Evolutionary conservation across 164 flowering plant genomes (phyloP), one percentile per base, ranked within the genome.

Genomic region (Annona squamosa): DNA sequence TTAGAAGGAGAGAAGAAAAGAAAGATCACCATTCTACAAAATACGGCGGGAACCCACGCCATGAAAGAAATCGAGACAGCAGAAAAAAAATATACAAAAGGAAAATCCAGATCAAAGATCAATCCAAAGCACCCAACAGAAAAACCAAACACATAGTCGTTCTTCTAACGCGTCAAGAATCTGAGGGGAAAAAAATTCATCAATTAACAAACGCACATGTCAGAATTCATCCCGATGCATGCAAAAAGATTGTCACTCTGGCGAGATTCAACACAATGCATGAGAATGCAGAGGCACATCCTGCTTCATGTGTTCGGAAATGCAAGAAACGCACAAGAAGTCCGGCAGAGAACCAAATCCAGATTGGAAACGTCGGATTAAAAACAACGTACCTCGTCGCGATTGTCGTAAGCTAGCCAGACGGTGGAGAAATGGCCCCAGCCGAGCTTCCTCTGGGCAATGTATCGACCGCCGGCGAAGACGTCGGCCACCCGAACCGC

Each of bases 391-490:
- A 94, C 98, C 65, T 89, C 85, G 70, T 77, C 72, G 9, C 47
- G 85, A 4, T 93, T 88, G 48, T 94, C 97, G 73, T 85, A 94
- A 56, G 97, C 95, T 73, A 94, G 99, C 99, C 99, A 94, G 44
- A 94, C 97, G 70, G 97, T 92, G 65, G 99, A 94, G 82, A 92
- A 94, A 77, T 94, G 86, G 5, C 97, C 99, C 98, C 98, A 94
- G 2, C 98, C 98, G 10, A 94, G 97, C 81, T 94, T 94, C 72
- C 92, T 81, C 84, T 92, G 99, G 1, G 95, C 97, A 66, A 94
- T 81, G 76, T 92, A 94, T 0, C 95, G 83, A 5, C 97, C 97
- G 18, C 80, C 86, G 73, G 83, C 72, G 80, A 94, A 94, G 19
- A 74, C 89, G 86, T 94, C 99, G 44, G 91, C 99, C 68, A 87